Evolutionary conservation across 129 eudicot genomes (phyloP).

Genomic region (Chrysanthemum lavandulifolium): DNA sequence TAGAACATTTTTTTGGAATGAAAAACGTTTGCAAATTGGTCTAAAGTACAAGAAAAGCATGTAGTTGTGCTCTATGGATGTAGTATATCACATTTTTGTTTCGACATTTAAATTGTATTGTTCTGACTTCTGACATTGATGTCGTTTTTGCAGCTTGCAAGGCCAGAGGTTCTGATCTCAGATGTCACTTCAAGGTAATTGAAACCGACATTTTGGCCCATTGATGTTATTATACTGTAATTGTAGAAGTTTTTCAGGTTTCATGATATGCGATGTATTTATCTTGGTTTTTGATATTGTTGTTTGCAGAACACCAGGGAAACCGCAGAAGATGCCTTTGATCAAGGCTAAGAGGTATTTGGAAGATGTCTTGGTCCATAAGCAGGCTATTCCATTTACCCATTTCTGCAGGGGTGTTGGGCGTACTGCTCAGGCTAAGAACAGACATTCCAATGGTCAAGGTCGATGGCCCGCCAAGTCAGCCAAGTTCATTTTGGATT

Average conservation of each 20-base stretch:
- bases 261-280: too few species aligned
- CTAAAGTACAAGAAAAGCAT: too few species aligned
- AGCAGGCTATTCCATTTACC: slow-evolving; percentile 50
- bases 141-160: slow-evolving; percentile 54
- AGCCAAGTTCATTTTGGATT: slow-evolving; percentile 48
- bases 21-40: too few species aligned
- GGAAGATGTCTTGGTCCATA: slow-evolving; percentile 58
- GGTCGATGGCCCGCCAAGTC: slow-evolving; percentile 68
- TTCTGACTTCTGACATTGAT: neutral
- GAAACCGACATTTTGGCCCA: too few species aligned
- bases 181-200: slow-evolving; percentile 57
- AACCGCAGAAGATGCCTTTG: slow-evolving; percentile 51
- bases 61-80: neutral
- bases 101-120: too few species aligned
- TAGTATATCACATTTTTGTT: neutral
- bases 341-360: slow-evolving; percentile 56
- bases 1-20: too few species aligned
- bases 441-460: slow-evolving; percentile 60
- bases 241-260: too few species aligned
- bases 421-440: slow-evolving; percentile 65
- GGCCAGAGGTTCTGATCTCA: slow-evolving; percentile 58
- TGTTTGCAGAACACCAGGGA: slow-evolving; percentile 47
- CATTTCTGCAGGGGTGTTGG: slow-evolving; percentile 55
- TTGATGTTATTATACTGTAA: neutral
- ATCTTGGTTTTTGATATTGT: too few species aligned